Conservation (phyloP, 1,139 yeast species). For the Saccharomyces hybrid region DNA sequence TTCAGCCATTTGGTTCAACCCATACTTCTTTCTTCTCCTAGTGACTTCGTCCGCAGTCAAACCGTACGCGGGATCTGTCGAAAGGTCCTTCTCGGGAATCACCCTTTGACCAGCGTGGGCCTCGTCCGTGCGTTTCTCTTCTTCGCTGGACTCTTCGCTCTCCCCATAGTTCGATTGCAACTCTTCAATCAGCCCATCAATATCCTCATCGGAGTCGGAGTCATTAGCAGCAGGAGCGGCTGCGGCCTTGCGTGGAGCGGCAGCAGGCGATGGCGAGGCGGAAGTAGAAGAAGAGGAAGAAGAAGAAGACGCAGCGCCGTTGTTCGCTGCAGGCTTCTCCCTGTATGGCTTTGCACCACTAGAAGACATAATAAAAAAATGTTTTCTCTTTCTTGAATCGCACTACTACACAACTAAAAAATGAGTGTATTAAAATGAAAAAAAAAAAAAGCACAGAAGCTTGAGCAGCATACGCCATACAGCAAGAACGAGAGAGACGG, state of each 20-base stretch:
- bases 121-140: constrained; percentile 18
- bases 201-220: constrained; percentile 70
- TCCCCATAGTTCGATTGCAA: constrained; percentile 76
- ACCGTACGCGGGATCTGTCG: constrained; percentile 82
- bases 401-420: background rate
- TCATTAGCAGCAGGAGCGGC: constrained; percentile 31
- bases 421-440: background rate
- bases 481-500: background rate
- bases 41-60: constrained; percentile 72
- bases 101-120: constrained; percentile 42
- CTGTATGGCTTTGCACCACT: background rate
- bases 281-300: background rate
- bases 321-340: constrained; percentile 4
- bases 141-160: constrained; percentile 47
- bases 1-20: constrained; percentile 92
- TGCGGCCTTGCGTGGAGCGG: background rate
- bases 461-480: background rate
- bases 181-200: constrained; percentile 82
- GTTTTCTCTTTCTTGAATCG: background rate
- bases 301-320: background rate
- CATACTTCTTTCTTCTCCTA: constrained; percentile 88
- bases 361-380: background rate
- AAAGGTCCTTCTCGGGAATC: constrained; percentile 83
- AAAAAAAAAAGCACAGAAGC: background rate
- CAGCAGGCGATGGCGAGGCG: background rate